Percentiles rank a stretch among this genome's conserved stretches.
These are phyloP conservation scores for Purpureocillium lavendulum DNA, from an alignment of 2,329 filamentous ascomycete genomes.

Conservation along the genomic window DNA sequence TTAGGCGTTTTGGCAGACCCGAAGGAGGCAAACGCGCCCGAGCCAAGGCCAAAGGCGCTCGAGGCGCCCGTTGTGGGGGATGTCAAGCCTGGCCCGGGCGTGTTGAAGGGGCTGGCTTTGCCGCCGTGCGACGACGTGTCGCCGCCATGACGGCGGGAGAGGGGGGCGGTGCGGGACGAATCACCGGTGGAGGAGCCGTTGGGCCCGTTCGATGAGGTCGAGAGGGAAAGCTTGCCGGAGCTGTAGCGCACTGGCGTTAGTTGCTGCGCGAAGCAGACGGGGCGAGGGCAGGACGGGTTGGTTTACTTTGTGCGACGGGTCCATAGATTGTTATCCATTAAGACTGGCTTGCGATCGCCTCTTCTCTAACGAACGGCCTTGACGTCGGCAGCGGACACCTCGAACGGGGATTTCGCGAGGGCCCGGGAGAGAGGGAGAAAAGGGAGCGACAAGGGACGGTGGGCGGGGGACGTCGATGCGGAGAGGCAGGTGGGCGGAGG, in stretches of 20 bases:
- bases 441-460: background rate
- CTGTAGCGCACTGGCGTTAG: constrained; percentile 33
- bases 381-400: constrained; percentile 11
- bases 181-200: constrained; percentile 43
- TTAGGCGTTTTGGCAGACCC: constrained; percentile 84
- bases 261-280: background rate
- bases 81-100: constrained; percentile 50
- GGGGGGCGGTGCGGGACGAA: constrained; percentile 53
- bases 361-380: constrained; percentile 8
- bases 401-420: constrained; percentile 11
- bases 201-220: constrained; percentile 56
- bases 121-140: constrained; percentile 69
- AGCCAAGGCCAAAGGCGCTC: constrained; percentile 87
- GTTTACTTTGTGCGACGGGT: constrained; percentile 72
- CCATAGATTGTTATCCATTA: constrained; percentile 58
- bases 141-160: constrained; percentile 68
- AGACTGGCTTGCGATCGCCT: constrained; percentile 21
- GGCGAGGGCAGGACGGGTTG: background rate
- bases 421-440: constrained; percentile 5
- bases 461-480: background rate
- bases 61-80: constrained; percentile 55
- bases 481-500: background rate
- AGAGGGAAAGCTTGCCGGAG: constrained; percentile 84
- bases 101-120: constrained; percentile 70
- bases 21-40: constrained; percentile 86